These are phyloP conservation scores for Vinca major DNA, from an alignment of 305 asterid genomes.

Conservation along the genomic window DNA sequence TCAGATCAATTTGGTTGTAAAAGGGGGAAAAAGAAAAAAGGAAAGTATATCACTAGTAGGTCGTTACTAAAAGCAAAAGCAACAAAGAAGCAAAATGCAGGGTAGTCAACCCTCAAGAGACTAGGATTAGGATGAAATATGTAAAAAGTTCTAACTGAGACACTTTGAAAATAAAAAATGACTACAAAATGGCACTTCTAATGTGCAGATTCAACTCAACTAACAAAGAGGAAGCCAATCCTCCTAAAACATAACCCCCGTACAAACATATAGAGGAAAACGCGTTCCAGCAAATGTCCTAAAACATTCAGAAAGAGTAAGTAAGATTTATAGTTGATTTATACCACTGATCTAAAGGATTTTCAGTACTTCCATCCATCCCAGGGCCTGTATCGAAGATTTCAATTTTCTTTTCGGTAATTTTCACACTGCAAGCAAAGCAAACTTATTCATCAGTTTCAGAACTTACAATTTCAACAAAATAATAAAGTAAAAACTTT, in stretches of 20 bases:
- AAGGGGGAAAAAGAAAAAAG: not conserved
- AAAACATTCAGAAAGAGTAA: not conserved
- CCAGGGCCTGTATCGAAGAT: constrained; percentile 70
- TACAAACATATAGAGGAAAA: no score
- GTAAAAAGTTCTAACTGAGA: not conserved
- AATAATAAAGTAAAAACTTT: not conserved
- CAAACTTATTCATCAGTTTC: constrained; percentile 18
- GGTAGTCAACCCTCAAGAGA: no score
- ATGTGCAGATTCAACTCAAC: not conserved
- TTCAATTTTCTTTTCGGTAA: constrained; percentile 26
- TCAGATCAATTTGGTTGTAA: no score
- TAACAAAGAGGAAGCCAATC: not conserved
- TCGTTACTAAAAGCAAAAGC: not conserved
- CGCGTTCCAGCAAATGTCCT: not conserved
- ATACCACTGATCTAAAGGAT: constrained; percentile 59
- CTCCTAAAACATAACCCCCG: not conserved
- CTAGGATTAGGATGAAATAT: not conserved
- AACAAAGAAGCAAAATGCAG: no score
- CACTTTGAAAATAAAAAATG: not conserved
- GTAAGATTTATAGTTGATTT: not conserved
- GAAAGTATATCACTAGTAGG: not conserved
- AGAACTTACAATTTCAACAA: not conserved
- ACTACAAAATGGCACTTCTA: not conserved
- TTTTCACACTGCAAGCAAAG: constrained; percentile 39
- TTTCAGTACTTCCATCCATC: constrained; percentile 62